Conservation (phyloP, 192 early-diverging fungal species). For the Gamsiella multidivaricata region DNA sequence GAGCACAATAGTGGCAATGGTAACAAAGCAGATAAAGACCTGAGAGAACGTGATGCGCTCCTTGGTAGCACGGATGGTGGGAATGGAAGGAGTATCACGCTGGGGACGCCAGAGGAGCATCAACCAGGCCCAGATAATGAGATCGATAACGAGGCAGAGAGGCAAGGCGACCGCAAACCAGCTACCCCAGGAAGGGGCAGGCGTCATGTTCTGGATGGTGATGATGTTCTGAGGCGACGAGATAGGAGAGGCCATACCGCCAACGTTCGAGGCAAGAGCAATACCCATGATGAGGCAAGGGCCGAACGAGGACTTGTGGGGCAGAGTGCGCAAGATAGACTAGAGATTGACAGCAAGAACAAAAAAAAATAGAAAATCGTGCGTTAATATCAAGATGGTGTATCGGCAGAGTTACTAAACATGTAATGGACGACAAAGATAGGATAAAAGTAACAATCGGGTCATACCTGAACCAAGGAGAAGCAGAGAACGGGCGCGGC, state of each 20-base stretch:
- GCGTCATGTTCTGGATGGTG: conserved; percentile 79
- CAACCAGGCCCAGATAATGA: conserved; percentile 72
- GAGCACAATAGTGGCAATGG: conserved; percentile 70
- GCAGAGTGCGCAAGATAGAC: conserved; percentile 79
- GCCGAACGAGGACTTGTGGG: conserved; percentile 66
- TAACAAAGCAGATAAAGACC: conserved; percentile 67
- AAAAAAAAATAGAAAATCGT: not conserved
- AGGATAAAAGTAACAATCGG: not conserved
- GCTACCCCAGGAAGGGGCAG: conserved; percentile 72
- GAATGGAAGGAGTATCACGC: conserved; percentile 58
- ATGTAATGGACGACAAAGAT: too few species aligned
- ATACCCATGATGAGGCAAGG: conserved; percentile 80
- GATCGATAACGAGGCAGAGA: conserved; percentile 68
- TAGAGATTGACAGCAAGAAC: conserved; percentile 13
- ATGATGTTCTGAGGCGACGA: conserved; percentile 82
- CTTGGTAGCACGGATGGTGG: conserved; percentile 55
- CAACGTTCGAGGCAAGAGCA: conserved; percentile 76
- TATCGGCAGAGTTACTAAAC: too few species aligned
- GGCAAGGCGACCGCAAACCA: conserved; percentile 80
- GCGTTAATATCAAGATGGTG: not conserved
- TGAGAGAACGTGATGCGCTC: conserved; percentile 60
- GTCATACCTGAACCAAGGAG: conserved; percentile 66
- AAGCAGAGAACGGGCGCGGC: conserved; percentile 85
- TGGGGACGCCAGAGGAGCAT: conserved; percentile 72
- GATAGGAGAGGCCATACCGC: conserved; percentile 85